These are phyloP conservation scores for Cladosporium colombiae DNA, from an alignment of 2,329 filamentous ascomycete genomes.

Conservation along the genomic window DNA sequence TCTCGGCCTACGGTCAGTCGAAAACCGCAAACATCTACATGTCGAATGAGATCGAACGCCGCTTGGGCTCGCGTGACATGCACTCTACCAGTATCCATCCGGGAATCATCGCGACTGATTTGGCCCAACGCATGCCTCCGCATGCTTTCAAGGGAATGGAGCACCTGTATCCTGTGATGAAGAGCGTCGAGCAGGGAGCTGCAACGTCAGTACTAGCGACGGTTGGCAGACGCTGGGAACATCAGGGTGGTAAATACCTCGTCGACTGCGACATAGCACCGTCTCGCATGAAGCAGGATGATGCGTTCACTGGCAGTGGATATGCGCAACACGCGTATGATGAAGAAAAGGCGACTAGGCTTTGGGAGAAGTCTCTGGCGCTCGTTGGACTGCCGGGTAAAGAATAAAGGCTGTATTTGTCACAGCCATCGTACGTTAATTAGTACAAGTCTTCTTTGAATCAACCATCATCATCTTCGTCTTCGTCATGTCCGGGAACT, in stretches of 20 bases:
- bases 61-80: conserved; percentile 48
- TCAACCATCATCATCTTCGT: not conserved
- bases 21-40: conserved; percentile 59
- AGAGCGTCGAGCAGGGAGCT: conserved; percentile 48
- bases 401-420: too few relatives aligned
- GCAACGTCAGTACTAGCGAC: conserved; percentile 52
- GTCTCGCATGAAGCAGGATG: not conserved
- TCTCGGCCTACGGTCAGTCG: conserved; percentile 47
- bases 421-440: not conserved
- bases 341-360: not conserved
- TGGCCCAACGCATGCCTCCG: not conserved
- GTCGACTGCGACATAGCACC: not conserved
- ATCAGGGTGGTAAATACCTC: not conserved
- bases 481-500: not conserved
- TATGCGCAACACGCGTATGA: not conserved
- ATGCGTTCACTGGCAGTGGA: not conserved
- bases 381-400: not conserved
- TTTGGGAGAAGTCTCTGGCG: not conserved
- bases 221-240: conserved; percentile 2
- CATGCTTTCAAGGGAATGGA: not conserved
- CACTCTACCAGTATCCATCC: conserved; percentile 51
- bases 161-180: conserved; percentile 23
- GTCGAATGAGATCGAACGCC: conserved; percentile 53
- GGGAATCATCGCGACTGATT: conserved; percentile 32
- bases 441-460: not conserved